These are phyloP conservation scores for Leccinellum albellum DNA, from an alignment of 768 basidiomycete species.

Conservation along the genomic window DNA sequence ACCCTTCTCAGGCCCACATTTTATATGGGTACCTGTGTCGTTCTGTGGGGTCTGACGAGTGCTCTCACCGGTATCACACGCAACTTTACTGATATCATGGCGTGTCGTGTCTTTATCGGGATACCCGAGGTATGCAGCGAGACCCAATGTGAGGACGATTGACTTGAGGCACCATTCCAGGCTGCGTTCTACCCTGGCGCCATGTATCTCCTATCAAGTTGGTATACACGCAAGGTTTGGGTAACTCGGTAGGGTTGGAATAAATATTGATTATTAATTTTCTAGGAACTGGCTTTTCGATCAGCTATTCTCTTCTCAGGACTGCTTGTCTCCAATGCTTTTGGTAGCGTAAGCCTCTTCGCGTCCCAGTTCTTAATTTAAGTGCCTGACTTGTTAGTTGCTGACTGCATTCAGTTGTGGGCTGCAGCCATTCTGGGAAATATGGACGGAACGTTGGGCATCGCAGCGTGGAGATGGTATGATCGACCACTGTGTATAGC, in stretches of 20 bases:
- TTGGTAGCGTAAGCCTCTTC: constrained; percentile 49
- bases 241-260: not conserved
- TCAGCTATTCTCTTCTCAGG: constrained; percentile 59
- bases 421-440: constrained; percentile 67
- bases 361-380: not conserved
- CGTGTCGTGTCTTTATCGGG: constrained; percentile 59
- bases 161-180: constrained; percentile 17
- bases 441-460: constrained; percentile 66
- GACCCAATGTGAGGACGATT: not conserved
- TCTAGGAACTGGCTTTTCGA: constrained; percentile 60
- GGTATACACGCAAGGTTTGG: constrained; percentile 23
- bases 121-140: constrained; percentile 45
- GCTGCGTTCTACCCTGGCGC: constrained; percentile 65
- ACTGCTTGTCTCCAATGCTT: constrained; percentile 59
- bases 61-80: constrained; percentile 58
- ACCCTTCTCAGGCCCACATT: constrained; percentile 46
- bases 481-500: not conserved
- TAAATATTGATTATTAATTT: not conserved
- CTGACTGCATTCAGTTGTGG: constrained; percentile 44
- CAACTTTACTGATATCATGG: constrained; percentile 53
- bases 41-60: constrained; percentile 63
- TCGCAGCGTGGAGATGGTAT: constrained; percentile 69
- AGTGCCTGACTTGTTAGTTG: not conserved
- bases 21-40: constrained; percentile 59
- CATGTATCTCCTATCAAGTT: constrained; percentile 32